These are phyloP conservation scores for Coniochaeta hoffmannii DNA, from an alignment of 2,329 filamentous ascomycete genomes.

Conservation along the genomic window DNA sequence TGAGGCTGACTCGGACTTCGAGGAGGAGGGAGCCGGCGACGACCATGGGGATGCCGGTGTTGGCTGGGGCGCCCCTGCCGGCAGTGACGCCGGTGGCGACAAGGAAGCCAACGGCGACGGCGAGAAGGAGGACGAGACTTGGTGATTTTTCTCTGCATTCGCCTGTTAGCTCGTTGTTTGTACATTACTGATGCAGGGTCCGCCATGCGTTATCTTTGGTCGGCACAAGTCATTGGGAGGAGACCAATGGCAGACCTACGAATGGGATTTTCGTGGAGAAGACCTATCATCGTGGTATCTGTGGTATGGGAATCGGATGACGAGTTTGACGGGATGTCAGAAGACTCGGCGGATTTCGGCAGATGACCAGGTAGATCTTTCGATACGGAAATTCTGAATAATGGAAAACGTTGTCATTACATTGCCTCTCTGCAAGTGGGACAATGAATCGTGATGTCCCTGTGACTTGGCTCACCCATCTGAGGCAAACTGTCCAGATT, in stretches of 20 bases:
- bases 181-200: not conserved
- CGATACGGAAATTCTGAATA: not conserved
- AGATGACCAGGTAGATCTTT: not conserved
- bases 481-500: not conserved
- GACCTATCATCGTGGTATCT: not conserved
- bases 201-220: not conserved
- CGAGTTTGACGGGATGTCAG: not conserved
- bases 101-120: not conserved
- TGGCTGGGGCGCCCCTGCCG: constrained; percentile 14
- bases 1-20: constrained; percentile 48
- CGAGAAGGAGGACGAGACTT: not conserved
- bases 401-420: not conserved
- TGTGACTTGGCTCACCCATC: not conserved
- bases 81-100: not conserved
- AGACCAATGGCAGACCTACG: not conserved
- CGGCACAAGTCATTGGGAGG: not conserved
- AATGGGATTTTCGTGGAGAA: not conserved
- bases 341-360: not conserved
- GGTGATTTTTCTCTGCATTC: not conserved
- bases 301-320: not conserved
- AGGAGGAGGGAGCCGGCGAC: constrained; percentile 20
- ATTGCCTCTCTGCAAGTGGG: not conserved
- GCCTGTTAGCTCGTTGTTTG: not conserved
- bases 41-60: constrained; percentile 15
- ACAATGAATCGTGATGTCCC: too few relatives aligned